A percentile compares a stretch with the other conserved stretches of the same genome.
phyloP scores from a whole-genome alignment of 306 rosid species.

The Mucuna pruriens region DNA sequence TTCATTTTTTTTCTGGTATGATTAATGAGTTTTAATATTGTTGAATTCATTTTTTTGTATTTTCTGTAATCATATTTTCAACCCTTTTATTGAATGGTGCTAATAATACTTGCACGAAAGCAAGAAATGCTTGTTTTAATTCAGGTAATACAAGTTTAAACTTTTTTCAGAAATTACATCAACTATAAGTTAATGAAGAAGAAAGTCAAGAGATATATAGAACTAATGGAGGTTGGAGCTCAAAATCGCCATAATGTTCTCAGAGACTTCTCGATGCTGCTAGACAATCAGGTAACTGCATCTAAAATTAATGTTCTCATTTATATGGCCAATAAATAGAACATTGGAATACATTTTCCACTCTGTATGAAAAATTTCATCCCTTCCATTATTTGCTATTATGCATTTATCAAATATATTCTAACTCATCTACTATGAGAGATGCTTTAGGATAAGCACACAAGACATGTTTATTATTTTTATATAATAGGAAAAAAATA shows the following conservation, averaged over 20 bases:
- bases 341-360: not conserved
- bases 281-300: slow-evolving; percentile 68
- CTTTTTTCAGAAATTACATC: slow-evolving; percentile 65
- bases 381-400: not conserved
- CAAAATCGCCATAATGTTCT: slow-evolving; percentile 66
- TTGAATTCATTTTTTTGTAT: slow-evolving; percentile 13
- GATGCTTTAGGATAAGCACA: not conserved
- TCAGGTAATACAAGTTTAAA: slow-evolving; percentile 1
- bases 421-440: not conserved
- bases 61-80: not conserved
- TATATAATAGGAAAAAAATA: not conserved
- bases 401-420: not conserved
- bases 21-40: not conserved
- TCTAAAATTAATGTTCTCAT: not conserved
- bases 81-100: not conserved
- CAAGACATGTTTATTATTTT: not conserved
- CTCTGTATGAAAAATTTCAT: not conserved
- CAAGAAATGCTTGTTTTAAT: not conserved
- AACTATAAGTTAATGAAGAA: slow-evolving; percentile 88
- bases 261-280: slow-evolving; percentile 73
- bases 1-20: not conserved
- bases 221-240: slow-evolving; percentile 65
- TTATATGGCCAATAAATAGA: not conserved
- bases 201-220: slow-evolving; percentile 69
- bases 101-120: not conserved